phyloP scores from a whole-genome alignment of 2,329 filamentous ascomycete species.

The Aspergillus quadrilineatus region DNA sequence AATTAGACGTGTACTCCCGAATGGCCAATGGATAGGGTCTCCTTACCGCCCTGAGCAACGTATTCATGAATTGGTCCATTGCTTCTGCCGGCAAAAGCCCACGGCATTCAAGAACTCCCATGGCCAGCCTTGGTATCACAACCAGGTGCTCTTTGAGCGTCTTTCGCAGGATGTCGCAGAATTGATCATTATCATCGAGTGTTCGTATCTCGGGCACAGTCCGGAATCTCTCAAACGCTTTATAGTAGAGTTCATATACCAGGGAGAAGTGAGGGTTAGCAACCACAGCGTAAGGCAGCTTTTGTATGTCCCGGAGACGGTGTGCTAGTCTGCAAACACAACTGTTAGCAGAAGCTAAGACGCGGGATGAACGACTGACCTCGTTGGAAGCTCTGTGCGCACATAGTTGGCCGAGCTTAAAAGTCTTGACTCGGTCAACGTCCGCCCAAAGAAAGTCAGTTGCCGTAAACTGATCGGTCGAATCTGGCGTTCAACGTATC shows the following conservation, averaged over 20 bases:
- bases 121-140: constrained; percentile 90
- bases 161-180: constrained; percentile 76
- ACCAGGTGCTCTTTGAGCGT: constrained; percentile 85
- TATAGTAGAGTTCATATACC: constrained; percentile 95
- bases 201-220: constrained; percentile 79
- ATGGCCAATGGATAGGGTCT: neutral
- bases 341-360: neutral
- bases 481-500: constrained; percentile 90
- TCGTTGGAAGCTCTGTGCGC: constrained; percentile 84
- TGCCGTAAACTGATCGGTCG: constrained; percentile 95
- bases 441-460: constrained; percentile 94
- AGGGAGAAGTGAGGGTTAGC: constrained; percentile 92
- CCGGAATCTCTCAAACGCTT: constrained; percentile 89
- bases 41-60: constrained; percentile 78
- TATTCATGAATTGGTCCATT: constrained; percentile 94
- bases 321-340: constrained; percentile 69
- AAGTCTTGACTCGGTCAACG: constrained; percentile 82
- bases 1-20: constrained; percentile 15
- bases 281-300: constrained; percentile 89
- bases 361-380: constrained; percentile 48
- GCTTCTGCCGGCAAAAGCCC: constrained; percentile 76
- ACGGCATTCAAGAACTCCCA: constrained; percentile 89
- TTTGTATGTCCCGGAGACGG: constrained; percentile 95
- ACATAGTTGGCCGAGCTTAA: constrained; percentile 98
- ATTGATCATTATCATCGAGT: constrained; percentile 82